phyloP scores from a whole-genome alignment of 768 basidiomycete species.

The Atractiella rhizophila region DNA sequence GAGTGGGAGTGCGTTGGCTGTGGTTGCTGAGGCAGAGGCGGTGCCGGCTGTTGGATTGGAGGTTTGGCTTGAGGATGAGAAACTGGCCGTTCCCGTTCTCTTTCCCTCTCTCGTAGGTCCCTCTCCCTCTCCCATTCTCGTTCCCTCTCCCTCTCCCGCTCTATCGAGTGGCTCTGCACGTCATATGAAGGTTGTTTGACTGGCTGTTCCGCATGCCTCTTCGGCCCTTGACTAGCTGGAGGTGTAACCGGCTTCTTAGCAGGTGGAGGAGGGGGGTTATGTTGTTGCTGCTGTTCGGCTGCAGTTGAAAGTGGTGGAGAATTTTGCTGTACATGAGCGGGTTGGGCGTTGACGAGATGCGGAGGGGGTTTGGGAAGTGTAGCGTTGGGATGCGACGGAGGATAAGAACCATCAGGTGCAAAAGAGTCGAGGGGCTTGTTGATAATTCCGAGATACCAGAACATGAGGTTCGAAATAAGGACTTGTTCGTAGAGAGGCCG shows the following conservation, averaged over 20 bases:
- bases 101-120: no score
- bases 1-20: background rate
- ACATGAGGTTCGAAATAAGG: slow-evolving; percentile 52
- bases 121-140: no score
- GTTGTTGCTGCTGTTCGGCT: slow-evolving; percentile 20
- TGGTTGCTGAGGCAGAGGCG: background rate
- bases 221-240: slow-evolving; percentile 19
- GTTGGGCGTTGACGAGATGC: slow-evolving; percentile 4
- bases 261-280: slow-evolving; percentile 19
- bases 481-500: slow-evolving; percentile 90
- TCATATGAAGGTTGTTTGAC: slow-evolving; percentile 77
- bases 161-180: slow-evolving; percentile 76
- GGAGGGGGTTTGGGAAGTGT: slow-evolving; percentile 8
- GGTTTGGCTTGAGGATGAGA: no score
- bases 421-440: slow-evolving; percentile 47
- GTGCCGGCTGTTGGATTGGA: no score
- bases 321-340: slow-evolving; percentile 6
- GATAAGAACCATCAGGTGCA: slow-evolving; percentile 24
- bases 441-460: slow-evolving; percentile 97
- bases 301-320: slow-evolving; percentile 16
- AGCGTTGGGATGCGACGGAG: slow-evolving; percentile 18
- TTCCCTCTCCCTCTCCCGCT: no score
- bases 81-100: no score
- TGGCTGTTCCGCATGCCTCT: slow-evolving; percentile 30
- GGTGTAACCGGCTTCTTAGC: background rate